A percentile compares a stretch with the other conserved stretches of the same genome.
Evolutionary conservation across 352 stramenopile species (phyloP).

Genomic region (Phytophthora chlamydospora): DNA sequence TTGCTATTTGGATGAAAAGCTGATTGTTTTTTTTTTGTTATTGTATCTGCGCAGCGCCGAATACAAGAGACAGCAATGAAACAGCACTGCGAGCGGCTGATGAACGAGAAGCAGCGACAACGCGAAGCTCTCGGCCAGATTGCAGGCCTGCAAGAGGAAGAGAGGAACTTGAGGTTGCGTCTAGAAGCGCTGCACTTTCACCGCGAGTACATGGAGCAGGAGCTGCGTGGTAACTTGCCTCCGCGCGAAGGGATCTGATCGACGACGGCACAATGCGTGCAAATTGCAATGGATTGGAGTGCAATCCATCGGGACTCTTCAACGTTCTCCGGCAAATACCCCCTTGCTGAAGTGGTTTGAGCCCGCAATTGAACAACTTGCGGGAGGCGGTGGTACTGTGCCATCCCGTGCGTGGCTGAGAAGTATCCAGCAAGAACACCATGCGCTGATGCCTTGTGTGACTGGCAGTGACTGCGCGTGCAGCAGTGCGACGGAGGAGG

Average conservation of each 20-base stretch:
- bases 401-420: not conserved
- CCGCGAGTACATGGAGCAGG: conserved; percentile 50
- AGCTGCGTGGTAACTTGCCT: conserved; percentile 14
- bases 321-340: conserved; percentile 1
- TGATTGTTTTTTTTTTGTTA: conserved; percentile 14
- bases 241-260: conserved; percentile 12
- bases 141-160: conserved; percentile 59
- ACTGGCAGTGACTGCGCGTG: not conserved
- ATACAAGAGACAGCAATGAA: conserved; percentile 40
- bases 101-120: conserved; percentile 47
- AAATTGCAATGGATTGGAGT: no score
- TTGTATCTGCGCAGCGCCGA: conserved; percentile 36
- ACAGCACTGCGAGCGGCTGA: conserved; percentile 46
- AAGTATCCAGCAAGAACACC: not conserved
- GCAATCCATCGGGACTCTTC: conserved; percentile 8
- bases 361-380: conserved; percentile 12
- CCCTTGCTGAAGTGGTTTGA: not conserved
- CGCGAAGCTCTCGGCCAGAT: conserved; percentile 44
- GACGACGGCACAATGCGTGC: conserved; percentile 8
- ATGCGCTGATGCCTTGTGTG: conserved; percentile 1
- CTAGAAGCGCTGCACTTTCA: conserved; percentile 66
- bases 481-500: conserved; percentile 1
- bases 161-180: conserved; percentile 55
- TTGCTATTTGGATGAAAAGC: not conserved
- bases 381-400: not conserved